Percentiles rank a stretch among this genome's conserved stretches.
Conservation (phyloP, 2,329 filamentous ascomycete species). For the Claviceps capensis region DNA sequence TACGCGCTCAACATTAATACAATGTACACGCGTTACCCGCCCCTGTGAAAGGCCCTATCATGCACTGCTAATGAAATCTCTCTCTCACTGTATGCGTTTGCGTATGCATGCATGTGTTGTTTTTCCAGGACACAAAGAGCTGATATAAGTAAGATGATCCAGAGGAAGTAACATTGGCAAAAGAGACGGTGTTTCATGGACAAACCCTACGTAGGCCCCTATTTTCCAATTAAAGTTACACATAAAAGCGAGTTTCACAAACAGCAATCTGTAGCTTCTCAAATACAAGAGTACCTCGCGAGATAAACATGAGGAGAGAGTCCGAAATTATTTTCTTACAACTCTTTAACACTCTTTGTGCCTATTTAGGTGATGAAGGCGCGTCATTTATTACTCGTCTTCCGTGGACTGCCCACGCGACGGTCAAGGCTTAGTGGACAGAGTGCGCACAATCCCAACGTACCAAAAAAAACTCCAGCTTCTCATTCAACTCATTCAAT, state of each 20-base stretch:
- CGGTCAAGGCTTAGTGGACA: neutral
- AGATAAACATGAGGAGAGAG: neutral
- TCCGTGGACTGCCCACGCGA: too few relatives aligned
- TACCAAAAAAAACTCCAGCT: neutral
- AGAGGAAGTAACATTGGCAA: neutral
- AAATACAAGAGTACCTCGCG: neutral
- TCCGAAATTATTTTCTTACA: neutral
- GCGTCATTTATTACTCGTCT: neutral
- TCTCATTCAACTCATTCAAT: conserved; percentile 50
- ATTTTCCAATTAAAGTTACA: neutral
- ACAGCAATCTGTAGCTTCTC: neutral
- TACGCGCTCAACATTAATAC: conserved; percentile 36
- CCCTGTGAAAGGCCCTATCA: conserved; percentile 33
- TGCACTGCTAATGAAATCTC: neutral
- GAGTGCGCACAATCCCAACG: neutral
- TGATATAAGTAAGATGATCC: too few relatives aligned
- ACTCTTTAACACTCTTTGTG: neutral
- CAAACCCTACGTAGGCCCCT: too few relatives aligned
- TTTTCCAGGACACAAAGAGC: too few relatives aligned
- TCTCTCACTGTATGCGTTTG: neutral
- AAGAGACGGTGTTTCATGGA: neutral
- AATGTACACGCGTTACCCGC: conserved; percentile 36
- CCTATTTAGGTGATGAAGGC: neutral
- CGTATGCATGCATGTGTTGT: too few relatives aligned
- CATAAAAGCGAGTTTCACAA: neutral